Evolutionary conservation across 2,329 filamentous ascomycete species (phyloP).

Genomic region (Emydomyces testavorans): DNA sequence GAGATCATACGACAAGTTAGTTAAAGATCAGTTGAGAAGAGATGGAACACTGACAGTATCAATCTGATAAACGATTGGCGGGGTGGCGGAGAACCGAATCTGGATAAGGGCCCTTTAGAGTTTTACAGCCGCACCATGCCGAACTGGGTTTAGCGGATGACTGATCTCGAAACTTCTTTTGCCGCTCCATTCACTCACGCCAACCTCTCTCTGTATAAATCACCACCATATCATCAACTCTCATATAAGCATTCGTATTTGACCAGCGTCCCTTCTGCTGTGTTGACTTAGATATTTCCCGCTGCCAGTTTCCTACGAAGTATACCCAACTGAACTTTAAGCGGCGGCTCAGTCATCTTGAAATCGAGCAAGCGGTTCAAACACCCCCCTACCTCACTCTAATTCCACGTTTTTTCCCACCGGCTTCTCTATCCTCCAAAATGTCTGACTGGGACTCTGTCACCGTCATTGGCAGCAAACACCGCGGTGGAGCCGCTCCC

Average conservation of each 20-base stretch:
- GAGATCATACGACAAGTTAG: too few species aligned
- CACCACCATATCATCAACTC: not conserved
- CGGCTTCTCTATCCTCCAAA: constrained; percentile 17
- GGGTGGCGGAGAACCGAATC: constrained; percentile 4
- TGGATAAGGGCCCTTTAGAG: constrained; percentile 1
- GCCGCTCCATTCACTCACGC: constrained; percentile 11
- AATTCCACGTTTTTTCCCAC: not conserved
- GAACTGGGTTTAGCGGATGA: constrained; percentile 1
- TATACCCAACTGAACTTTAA: too few species aligned
- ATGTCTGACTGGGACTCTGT: constrained; percentile 77
- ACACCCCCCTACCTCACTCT: not conserved
- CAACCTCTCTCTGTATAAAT: constrained; percentile 2
- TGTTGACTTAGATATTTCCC: too few species aligned
- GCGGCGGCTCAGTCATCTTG: too few species aligned
- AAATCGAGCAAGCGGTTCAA: constrained; percentile 1
- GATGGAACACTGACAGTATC: not conserved
- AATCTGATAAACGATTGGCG: not conserved
- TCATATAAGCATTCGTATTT: not conserved
- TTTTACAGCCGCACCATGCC: constrained; percentile 10
- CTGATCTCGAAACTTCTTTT: constrained; percentile 9
- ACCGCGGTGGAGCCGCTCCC: constrained; percentile 50
- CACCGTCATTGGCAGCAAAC: constrained; percentile 89
- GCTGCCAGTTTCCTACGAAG: too few species aligned
- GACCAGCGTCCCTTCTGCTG: too few species aligned
- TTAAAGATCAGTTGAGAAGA: too few species aligned